Conservation (phyloP, 352 stramenopile genomes). For the Globisporangium spiculum region DNA sequence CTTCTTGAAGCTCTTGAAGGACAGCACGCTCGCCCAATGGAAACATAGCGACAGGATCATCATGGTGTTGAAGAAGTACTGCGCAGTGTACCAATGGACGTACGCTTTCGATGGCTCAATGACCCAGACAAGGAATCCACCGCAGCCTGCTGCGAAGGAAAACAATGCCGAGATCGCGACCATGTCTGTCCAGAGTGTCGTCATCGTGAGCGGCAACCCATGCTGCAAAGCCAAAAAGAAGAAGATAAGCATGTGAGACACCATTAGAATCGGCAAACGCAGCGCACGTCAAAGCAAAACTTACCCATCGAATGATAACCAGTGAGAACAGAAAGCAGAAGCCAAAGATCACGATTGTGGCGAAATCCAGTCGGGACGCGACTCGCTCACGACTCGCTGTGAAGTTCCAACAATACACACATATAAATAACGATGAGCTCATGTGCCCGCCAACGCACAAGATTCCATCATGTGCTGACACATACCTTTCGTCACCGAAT, state of each 20-base stretch:
- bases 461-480: neutral
- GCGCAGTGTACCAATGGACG: constrained; percentile 79
- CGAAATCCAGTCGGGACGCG: constrained; percentile 62
- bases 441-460: neutral
- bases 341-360: constrained; percentile 69
- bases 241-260: neutral
- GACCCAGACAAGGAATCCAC: constrained; percentile 79
- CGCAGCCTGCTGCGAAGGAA: constrained; percentile 77
- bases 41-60: constrained; percentile 90
- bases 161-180: constrained; percentile 81
- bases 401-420: neutral
- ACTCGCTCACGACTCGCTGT: constrained; percentile 49
- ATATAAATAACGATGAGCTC: neutral
- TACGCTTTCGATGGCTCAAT: constrained; percentile 83
- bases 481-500: constrained; percentile 31
- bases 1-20: constrained; percentile 88
- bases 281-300: neutral
- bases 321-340: constrained; percentile 79
- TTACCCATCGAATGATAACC: constrained; percentile 77
- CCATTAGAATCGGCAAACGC: neutral
- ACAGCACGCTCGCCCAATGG: constrained; percentile 80
- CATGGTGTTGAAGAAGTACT: constrained; percentile 87
- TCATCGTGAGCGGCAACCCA: constrained; percentile 74
- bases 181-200: constrained; percentile 84
- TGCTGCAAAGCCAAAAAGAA: constrained; percentile 32